These are phyloP conservation scores for Endoconidiophora laricicola DNA, from an alignment of 2,329 filamentous ascomycete genomes.

Conservation along the genomic window DNA sequence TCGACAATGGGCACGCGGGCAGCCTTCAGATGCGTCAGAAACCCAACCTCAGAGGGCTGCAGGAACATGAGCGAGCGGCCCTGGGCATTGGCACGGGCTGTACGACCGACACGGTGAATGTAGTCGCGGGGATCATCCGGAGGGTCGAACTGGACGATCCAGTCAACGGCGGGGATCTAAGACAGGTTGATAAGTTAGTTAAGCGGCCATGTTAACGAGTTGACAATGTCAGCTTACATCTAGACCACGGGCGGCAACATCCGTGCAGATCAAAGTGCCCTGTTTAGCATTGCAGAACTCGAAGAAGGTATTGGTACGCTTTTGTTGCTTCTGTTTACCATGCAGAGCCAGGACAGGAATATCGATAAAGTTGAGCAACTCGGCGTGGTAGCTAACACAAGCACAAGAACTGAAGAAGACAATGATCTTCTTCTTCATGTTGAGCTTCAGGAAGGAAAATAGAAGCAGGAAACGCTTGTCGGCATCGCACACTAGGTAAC, in stretches of 20 bases:
- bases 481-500: constrained; percentile 83
- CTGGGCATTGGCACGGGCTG: constrained; percentile 66
- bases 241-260: constrained; percentile 85
- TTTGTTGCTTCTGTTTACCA: constrained; percentile 96
- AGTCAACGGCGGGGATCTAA: constrained; percentile 82
- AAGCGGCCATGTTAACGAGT: background rate
- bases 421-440: constrained; percentile 91
- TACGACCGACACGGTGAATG: constrained; percentile 91
- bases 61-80: constrained; percentile 87
- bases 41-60: constrained; percentile 80
- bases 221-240: constrained; percentile 39
- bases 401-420: constrained; percentile 90
- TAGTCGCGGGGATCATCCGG: constrained; percentile 83
- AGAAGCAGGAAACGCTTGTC: constrained; percentile 88
- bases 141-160: constrained; percentile 90
- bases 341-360: constrained; percentile 73
- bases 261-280: constrained; percentile 86
- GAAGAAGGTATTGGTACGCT: constrained; percentile 97
- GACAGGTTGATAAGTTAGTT: background rate
- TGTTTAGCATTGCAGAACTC: constrained; percentile 67
- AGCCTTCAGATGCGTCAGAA: constrained; percentile 79
- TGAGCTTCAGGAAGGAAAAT: constrained; percentile 78
- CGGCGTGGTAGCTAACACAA: constrained; percentile 88
- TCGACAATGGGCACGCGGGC: constrained; percentile 87
- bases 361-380: constrained; percentile 95